Percentiles rank a stretch among this genome's conserved stretches.
These are phyloP conservation scores for Verticillium klebahnii DNA, from an alignment of 2,329 filamentous ascomycete genomes.

Conservation along the genomic window DNA sequence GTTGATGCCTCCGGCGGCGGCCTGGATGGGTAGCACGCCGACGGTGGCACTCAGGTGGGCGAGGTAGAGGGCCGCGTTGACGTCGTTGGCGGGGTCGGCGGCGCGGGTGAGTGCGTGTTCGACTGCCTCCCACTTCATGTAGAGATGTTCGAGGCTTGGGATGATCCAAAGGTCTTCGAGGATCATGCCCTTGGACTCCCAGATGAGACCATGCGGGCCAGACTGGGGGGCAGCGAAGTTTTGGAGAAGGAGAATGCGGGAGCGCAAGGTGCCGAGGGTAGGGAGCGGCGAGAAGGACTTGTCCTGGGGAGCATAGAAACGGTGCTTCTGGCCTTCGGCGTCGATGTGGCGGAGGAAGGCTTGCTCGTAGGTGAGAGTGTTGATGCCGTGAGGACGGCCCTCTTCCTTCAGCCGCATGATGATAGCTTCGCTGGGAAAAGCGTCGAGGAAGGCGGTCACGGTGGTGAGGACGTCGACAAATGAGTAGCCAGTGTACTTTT, in stretches of 20 bases:
- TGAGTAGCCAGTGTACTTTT: conserved; percentile 38
- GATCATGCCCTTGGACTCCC: conserved; percentile 37
- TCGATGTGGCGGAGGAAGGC: conserved; percentile 37
- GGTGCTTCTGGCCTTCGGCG: conserved; percentile 24
- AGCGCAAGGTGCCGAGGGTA: conserved; percentile 38
- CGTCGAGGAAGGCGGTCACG: conserved; percentile 41
- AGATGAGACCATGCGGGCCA: conserved; percentile 35
- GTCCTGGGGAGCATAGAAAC: conserved; percentile 23
- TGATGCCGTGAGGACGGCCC: conserved; percentile 28
- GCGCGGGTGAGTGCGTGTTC: conserved; percentile 33
- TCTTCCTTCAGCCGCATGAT: conserved; percentile 48
- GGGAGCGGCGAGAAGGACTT: conserved; percentile 25
- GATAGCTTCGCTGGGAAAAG: conserved; percentile 39
- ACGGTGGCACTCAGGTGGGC: conserved; percentile 43
- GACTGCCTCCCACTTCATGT: conserved; percentile 43
- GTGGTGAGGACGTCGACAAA: conserved; percentile 36
- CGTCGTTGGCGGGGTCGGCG: conserved; percentile 19
- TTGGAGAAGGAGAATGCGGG: conserved; percentile 42
- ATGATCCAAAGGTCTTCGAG: conserved; percentile 45
- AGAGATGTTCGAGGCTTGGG: conserved; percentile 33
- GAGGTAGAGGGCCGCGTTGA: conserved; percentile 35
- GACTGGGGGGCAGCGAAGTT: conserved; percentile 30
- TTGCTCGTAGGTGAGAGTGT: conserved; percentile 37
- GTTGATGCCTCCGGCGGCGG: conserved; percentile 41
- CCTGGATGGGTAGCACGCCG: conserved; percentile 44